phyloP scores from a whole-genome alignment of 495 filamentous ascomycete species.

The Poronia punctata region DNA sequence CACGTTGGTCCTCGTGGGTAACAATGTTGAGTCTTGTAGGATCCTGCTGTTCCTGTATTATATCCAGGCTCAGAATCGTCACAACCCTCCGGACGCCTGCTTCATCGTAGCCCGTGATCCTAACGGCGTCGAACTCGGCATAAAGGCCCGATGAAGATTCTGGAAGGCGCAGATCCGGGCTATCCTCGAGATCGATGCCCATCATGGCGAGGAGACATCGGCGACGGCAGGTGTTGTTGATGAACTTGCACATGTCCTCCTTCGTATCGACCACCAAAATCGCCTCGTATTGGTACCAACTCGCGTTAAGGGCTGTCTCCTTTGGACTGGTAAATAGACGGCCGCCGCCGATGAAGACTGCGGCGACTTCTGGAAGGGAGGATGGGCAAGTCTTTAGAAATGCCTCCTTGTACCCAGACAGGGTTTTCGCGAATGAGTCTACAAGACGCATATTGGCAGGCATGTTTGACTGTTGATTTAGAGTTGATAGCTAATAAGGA shows the following conservation, averaged over 20 bases:
- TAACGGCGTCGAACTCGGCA: not conserved
- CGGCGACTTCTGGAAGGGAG: not conserved
- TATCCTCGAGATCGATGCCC: not conserved
- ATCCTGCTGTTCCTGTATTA: not conserved
- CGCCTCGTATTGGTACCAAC: not conserved
- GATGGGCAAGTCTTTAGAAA: not conserved
- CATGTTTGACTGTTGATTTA: too few relatives aligned
- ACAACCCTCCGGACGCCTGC: not conserved
- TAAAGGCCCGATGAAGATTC: not conserved
- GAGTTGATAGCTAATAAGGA: too few relatives aligned
- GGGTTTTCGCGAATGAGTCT: not conserved
- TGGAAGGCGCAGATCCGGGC: not conserved
- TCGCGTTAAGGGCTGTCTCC: not conserved
- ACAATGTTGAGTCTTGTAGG: not conserved
- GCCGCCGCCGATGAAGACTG: constrained; percentile 4
- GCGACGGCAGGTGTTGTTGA: not conserved
- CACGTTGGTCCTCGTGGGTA: not conserved
- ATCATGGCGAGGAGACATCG: not conserved
- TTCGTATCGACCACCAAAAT: constrained; percentile 4
- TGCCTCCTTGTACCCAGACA: not conserved
- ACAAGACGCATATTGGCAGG: too few relatives aligned
- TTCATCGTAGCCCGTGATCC: not conserved
- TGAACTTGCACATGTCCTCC: not conserved
- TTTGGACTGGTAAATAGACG: not conserved
- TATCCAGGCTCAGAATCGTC: not conserved